Percentiles rank a stretch among this genome's conserved stretches.
Evolutionary conservation across 768 basidiomycete genomes (phyloP).

Genomic region (Leccinum variicolor): DNA sequence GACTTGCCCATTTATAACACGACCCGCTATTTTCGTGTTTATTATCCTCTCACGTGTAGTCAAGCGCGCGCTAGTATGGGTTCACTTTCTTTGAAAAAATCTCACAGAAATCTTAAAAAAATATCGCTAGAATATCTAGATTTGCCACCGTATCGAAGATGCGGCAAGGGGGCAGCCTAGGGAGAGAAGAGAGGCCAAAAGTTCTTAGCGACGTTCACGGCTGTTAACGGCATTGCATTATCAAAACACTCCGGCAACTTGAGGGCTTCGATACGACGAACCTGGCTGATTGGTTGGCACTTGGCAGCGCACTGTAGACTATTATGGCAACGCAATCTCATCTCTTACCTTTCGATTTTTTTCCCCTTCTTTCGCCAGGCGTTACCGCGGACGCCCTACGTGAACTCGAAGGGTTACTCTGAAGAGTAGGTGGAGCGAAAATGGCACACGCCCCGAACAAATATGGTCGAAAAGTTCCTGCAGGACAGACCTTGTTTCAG

Average conservation of each 20-base stretch:
- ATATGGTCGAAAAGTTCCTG: neutral
- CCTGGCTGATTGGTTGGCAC: slow-evolving; percentile 2
- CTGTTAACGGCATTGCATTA: slow-evolving; percentile 14
- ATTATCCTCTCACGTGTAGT: slow-evolving; percentile 11
- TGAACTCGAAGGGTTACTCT: neutral
- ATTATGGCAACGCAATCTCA: slow-evolving; percentile 25
- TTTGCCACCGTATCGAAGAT: slow-evolving; percentile 1
- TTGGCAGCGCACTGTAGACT: slow-evolving; percentile 7
- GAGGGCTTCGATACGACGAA: slow-evolving; percentile 3
- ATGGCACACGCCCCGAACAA: neutral
- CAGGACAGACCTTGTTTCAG: slow-evolving; percentile 8
- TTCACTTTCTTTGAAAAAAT: neutral
- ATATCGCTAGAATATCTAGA: neutral
- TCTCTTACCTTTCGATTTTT: neutral
- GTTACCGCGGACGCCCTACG: slow-evolving; percentile 16
- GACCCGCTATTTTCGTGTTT: slow-evolving; percentile 4
- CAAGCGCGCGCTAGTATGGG: neutral
- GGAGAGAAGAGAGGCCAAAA: neutral
- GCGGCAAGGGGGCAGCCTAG: neutral
- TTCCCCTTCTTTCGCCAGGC: slow-evolving; percentile 1
- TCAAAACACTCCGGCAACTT: slow-evolving; percentile 9
- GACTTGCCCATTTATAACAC: slow-evolving; percentile 1
- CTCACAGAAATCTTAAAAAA: slow-evolving; percentile 4
- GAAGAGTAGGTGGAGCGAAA: neutral
- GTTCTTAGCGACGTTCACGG: slow-evolving; percentile 2